Conservation (phyloP, 2,329 filamentous ascomycete genomes). For the Venturia pyrina region DNA sequence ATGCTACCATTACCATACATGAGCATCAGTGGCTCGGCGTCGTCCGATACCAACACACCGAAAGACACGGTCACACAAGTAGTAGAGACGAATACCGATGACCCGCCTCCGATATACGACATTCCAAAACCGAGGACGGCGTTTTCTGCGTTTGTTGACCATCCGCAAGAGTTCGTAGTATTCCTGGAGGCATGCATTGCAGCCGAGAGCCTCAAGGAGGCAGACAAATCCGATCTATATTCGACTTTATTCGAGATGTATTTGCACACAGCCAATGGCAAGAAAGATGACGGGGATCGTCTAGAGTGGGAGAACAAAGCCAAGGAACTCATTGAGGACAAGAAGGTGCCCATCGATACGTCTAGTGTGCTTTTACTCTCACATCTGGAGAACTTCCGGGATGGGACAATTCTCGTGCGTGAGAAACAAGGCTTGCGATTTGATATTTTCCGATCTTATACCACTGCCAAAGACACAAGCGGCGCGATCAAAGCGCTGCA, state of each 20-base stretch:
- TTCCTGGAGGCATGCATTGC: constrained; percentile 84
- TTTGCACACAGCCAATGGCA: constrained; percentile 72
- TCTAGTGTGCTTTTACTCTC: constrained; percentile 91
- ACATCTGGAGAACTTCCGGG: constrained; percentile 78
- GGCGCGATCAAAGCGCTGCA: constrained; percentile 82
- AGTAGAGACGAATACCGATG: constrained; percentile 42
- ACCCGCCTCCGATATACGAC: constrained; percentile 53
- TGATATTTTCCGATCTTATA: constrained; percentile 96
- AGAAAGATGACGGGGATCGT: constrained; percentile 54
- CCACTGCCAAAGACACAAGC: constrained; percentile 78
- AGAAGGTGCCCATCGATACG: constrained; percentile 75
- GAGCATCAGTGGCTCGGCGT: constrained; percentile 51
- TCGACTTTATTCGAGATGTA: constrained; percentile 99
- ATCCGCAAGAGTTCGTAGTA: constrained; percentile 79
- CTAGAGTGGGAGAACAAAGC: constrained; percentile 85
- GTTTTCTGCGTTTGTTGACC: constrained; percentile 94
- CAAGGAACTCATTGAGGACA: constrained; percentile 74
- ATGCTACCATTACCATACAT: constrained; percentile 80
- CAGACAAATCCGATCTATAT: constrained; percentile 76
- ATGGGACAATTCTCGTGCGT: constrained; percentile 84
- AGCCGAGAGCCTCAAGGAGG: constrained; percentile 58
- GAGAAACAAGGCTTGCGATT: constrained; percentile 87
- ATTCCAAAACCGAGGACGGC: constrained; percentile 76
- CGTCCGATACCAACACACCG: constrained; percentile 40
- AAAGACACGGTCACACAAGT: constrained; percentile 37